Percentiles rank a stretch among this genome's conserved stretches.
These are phyloP conservation scores for Fusarium floridanum DNA, from an alignment of 2,329 filamentous ascomycete genomes.

Conservation along the genomic window DNA sequence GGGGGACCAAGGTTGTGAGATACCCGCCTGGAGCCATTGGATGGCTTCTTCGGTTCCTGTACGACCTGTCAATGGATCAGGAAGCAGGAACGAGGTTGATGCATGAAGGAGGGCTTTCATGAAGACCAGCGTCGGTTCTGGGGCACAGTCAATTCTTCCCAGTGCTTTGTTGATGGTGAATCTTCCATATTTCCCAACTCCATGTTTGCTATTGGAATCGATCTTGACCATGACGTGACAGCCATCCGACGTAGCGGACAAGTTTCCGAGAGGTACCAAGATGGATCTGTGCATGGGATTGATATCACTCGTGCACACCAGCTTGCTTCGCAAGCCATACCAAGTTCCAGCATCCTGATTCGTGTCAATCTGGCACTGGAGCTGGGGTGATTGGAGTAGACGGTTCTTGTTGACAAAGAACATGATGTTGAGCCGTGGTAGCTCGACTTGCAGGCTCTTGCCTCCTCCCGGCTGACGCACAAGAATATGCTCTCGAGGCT, in stretches of 20 bases:
- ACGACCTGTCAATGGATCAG: slow-evolving; percentile 68
- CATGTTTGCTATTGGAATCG: slow-evolving; percentile 55
- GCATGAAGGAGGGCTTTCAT: slow-evolving; percentile 71
- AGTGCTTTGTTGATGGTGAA: slow-evolving; percentile 68
- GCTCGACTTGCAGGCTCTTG: slow-evolving; percentile 57
- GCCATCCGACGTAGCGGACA: slow-evolving; percentile 20
- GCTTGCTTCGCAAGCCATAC: slow-evolving; percentile 71
- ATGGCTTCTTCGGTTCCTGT: slow-evolving; percentile 73
- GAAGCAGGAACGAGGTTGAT: slow-evolving; percentile 67
- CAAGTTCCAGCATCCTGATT: slow-evolving; percentile 71
- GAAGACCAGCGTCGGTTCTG: slow-evolving; percentile 67
- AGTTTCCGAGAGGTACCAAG: slow-evolving; percentile 64
- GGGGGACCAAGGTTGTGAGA: slow-evolving; percentile 63
- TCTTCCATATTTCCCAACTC: slow-evolving; percentile 57
- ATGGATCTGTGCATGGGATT: slow-evolving; percentile 62
- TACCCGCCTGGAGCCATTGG: slow-evolving; percentile 61
- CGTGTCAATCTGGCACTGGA: slow-evolving; percentile 64
- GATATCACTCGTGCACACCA: slow-evolving; percentile 65
- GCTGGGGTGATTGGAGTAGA: slow-evolving; percentile 62
- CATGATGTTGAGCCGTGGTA: slow-evolving; percentile 64
- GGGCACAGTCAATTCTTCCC: slow-evolving; percentile 67
- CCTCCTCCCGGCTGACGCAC: slow-evolving; percentile 37
- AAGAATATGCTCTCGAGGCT: slow-evolving; percentile 30
- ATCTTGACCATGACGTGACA: slow-evolving; percentile 46
- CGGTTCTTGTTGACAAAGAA: slow-evolving; percentile 62